These are phyloP conservation scores for Trypanosomatidae sp. DNA, from an alignment of 208 protist genomes.

Conservation along the genomic window DNA sequence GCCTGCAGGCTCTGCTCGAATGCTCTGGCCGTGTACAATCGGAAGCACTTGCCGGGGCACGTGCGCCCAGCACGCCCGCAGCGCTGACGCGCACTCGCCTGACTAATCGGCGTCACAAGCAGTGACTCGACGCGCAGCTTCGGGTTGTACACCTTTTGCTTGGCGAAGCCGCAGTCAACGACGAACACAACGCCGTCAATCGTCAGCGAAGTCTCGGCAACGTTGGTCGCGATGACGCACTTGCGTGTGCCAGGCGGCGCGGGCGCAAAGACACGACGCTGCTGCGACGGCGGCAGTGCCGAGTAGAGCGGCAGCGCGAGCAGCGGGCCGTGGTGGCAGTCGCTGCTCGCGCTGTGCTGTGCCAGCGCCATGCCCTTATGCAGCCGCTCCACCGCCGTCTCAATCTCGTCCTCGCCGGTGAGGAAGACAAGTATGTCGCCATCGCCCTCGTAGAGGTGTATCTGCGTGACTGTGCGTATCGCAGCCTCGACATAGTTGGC, in stretches of 20 bases:
- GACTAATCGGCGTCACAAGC: constrained; percentile 94
- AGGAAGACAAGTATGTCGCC: constrained; percentile 99
- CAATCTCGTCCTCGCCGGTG: constrained; percentile 99
- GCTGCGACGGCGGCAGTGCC: constrained; percentile 94
- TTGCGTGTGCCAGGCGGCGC: constrained; percentile 85
- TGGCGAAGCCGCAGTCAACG: constrained; percentile 95
- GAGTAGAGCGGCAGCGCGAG: constrained; percentile 97
- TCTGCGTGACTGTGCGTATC: constrained; percentile 96
- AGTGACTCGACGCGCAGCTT: constrained; percentile 96
- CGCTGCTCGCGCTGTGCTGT: constrained; percentile 54
- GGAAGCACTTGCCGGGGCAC: constrained; percentile 95
- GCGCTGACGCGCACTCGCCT: constrained; percentile 94
- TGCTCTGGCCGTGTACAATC: constrained; percentile 92
- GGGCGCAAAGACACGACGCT: constrained; percentile 95
- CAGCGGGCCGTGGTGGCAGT: constrained; percentile 71
- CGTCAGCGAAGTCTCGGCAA: constrained; percentile 98
- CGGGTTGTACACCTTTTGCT: constrained; percentile 97
- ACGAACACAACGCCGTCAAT: constrained; percentile 99
- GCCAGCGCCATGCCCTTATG: constrained; percentile 67
- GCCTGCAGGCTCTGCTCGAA: constrained; percentile 91
- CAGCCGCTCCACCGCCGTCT: constrained; percentile 95
- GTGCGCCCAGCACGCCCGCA: constrained; percentile 92
- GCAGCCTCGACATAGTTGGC: constrained; percentile 96
- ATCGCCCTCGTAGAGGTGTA: constrained; percentile 93
- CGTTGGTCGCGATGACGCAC: constrained; percentile 98